Conservation (phyloP, 2,329 filamentous ascomycete genomes). For the Pyrenochaeta sp. region DNA sequence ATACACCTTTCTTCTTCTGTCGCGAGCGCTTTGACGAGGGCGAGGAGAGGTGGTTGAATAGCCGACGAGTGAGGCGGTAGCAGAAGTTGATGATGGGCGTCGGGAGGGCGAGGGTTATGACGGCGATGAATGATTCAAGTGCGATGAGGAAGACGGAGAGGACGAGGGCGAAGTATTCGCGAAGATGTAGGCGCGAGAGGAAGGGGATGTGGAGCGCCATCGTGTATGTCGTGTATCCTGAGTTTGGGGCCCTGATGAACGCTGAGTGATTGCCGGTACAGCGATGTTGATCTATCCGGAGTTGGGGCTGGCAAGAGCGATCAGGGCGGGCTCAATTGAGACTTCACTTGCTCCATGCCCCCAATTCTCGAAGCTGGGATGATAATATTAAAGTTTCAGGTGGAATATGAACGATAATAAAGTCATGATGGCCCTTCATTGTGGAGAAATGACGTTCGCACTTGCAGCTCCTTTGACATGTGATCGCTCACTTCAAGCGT, state of each 20-base stretch:
- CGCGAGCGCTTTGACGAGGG: slow-evolving; percentile 73
- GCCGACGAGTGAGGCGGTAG: slow-evolving; percentile 80
- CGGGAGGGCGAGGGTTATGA: slow-evolving; percentile 88
- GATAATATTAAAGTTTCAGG: background rate
- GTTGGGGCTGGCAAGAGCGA: background rate
- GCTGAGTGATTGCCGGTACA: background rate
- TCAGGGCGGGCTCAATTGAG: background rate
- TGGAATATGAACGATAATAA: background rate
- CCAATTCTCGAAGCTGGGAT: background rate
- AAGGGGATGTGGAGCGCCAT: slow-evolving; percentile 66
- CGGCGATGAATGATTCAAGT: slow-evolving; percentile 81
- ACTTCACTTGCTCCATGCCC: background rate
- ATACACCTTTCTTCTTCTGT: slow-evolving; percentile 75
- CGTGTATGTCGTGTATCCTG: background rate
- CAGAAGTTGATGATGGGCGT: slow-evolving; percentile 81
- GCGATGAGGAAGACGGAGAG: slow-evolving; percentile 84
- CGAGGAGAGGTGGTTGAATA: slow-evolving; percentile 82
- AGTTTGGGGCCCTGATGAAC: background rate
- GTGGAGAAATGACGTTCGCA: slow-evolving; percentile 17
- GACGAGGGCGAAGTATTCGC: slow-evolving; percentile 87
- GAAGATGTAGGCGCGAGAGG: slow-evolving; percentile 66
- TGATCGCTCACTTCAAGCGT: slow-evolving; percentile 19
- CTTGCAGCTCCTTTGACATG: slow-evolving; percentile 22
- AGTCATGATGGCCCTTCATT: slow-evolving; percentile 4
- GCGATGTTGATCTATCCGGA: background rate